A percentile compares a stretch with the other conserved stretches of the same genome.
Evolutionary conservation across 305 asterid species (phyloP).

Genomic region (Fraxinus greggii): DNA sequence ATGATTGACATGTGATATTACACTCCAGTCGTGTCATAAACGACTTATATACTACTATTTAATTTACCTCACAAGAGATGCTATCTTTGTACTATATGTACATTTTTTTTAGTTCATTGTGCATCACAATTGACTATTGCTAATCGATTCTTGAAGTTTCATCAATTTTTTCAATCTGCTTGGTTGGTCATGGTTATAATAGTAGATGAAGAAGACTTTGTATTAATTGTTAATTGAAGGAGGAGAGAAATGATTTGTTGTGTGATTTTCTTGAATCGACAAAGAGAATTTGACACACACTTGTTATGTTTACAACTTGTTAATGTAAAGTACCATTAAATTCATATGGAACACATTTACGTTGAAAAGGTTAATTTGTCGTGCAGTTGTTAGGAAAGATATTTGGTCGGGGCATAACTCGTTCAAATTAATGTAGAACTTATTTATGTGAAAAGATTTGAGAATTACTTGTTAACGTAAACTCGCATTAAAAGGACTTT

Average conservation of each 20-base stretch:
- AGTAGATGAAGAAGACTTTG: neutral
- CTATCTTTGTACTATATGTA: neutral
- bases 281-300: neutral
- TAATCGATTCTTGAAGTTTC: neutral
- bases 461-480: too few relatives aligned
- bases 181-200: neutral
- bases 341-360: neutral
- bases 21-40: too few relatives aligned
- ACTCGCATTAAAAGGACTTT: too few relatives aligned
- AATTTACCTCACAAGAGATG: neutral
- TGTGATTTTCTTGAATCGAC: neutral
- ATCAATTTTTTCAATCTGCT: too few relatives aligned
- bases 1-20: too few relatives aligned
- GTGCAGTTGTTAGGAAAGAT: too few relatives aligned
- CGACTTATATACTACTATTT: too few relatives aligned
- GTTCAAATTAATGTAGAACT: too few relatives aligned
- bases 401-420: too few relatives aligned
- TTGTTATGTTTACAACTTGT: neutral
- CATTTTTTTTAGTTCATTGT: too few relatives aligned
- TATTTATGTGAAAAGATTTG: too few relatives aligned
- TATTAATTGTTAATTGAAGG: neutral
- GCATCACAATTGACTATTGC: neutral
- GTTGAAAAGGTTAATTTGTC: neutral
- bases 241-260: neutral
- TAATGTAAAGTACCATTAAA: too few relatives aligned